These are phyloP conservation scores for Alternaria solani DNA, from an alignment of 2,329 filamentous ascomycete genomes.

Conservation along the genomic window DNA sequence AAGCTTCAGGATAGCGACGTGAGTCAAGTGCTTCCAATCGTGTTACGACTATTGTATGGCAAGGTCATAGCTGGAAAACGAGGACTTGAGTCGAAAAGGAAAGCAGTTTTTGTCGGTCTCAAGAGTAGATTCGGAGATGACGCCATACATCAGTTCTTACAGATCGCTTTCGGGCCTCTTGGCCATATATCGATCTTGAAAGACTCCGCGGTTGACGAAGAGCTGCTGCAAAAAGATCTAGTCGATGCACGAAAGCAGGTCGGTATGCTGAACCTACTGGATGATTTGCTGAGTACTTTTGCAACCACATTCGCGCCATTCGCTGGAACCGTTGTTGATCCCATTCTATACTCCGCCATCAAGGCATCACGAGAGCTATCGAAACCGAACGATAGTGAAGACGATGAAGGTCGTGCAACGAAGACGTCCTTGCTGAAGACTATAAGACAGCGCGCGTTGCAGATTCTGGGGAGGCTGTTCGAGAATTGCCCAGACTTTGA, in stretches of 20 bases:
- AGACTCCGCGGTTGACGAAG: slow-evolving; percentile 58
- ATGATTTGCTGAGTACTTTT: slow-evolving; percentile 84
- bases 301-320: slow-evolving; percentile 76
- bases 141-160: slow-evolving; percentile 81
- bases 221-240: slow-evolving; percentile 57
- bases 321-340: slow-evolving; percentile 73
- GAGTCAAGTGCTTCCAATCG: slow-evolving; percentile 78
- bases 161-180: slow-evolving; percentile 79
- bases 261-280: slow-evolving; percentile 90
- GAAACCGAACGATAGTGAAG: slow-evolving; percentile 40
- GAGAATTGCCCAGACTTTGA: slow-evolving; percentile 73
- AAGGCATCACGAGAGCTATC: slow-evolving; percentile 62
- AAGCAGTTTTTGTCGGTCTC: slow-evolving; percentile 76
- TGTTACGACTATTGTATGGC: slow-evolving; percentile 88
- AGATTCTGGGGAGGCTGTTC: slow-evolving; percentile 82
- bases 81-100: slow-evolving; percentile 80
- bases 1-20: slow-evolving; percentile 78
- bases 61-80: slow-evolving; percentile 84
- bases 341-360: slow-evolving; percentile 82
- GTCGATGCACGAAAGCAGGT: slow-evolving; percentile 80
- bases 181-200: slow-evolving; percentile 67
- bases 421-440: slow-evolving; percentile 68
- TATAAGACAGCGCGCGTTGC: slow-evolving; percentile 76
- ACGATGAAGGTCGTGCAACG: slow-evolving; percentile 38
- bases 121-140: slow-evolving; percentile 73